phyloP scores from a whole-genome alignment of 306 rosid species.

The Quercus variabilis region DNA sequence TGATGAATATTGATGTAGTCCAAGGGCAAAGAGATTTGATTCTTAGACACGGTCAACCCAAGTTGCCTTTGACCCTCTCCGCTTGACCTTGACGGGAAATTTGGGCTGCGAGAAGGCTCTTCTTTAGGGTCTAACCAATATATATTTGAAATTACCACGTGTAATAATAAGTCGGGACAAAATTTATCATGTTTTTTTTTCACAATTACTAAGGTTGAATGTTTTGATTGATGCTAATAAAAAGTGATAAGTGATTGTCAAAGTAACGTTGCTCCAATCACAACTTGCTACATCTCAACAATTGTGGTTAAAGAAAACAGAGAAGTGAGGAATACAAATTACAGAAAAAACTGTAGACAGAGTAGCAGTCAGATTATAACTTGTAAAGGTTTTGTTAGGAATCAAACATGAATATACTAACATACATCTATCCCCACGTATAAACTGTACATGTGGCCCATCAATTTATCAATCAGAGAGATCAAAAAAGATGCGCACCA shows the following conservation, averaged over 20 bases:
- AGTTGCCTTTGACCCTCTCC: not conserved
- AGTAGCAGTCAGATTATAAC: not conserved
- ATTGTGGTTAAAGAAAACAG: not conserved
- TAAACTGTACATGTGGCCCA: constrained; percentile 57
- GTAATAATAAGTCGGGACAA: too few species aligned
- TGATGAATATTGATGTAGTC: not conserved
- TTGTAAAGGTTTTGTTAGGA: constrained; percentile 20
- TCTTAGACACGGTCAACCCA: not conserved
- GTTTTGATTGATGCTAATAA: too few species aligned
- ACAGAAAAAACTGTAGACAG: not conserved
- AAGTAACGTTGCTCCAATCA: too few species aligned
- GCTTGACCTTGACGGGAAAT: not conserved
- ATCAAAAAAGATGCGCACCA: constrained; percentile 31
- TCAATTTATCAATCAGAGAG: constrained; percentile 25
- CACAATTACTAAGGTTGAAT: too few species aligned
- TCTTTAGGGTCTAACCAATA: too few species aligned
- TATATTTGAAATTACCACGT: too few species aligned
- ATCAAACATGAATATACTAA: constrained; percentile 32
- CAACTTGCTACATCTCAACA: too few species aligned
- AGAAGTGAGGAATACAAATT: not conserved
- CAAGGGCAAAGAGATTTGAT: not conserved
- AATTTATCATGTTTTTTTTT: too few species aligned
- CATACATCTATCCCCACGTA: constrained; percentile 48
- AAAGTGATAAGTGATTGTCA: too few species aligned
- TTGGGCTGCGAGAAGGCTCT: too few species aligned